Percentiles rank a stretch among this genome's conserved stretches.
Evolutionary conservation across 139 green algal genomes (phyloP).

Genomic region (Chlamydomonas urium): DNA sequence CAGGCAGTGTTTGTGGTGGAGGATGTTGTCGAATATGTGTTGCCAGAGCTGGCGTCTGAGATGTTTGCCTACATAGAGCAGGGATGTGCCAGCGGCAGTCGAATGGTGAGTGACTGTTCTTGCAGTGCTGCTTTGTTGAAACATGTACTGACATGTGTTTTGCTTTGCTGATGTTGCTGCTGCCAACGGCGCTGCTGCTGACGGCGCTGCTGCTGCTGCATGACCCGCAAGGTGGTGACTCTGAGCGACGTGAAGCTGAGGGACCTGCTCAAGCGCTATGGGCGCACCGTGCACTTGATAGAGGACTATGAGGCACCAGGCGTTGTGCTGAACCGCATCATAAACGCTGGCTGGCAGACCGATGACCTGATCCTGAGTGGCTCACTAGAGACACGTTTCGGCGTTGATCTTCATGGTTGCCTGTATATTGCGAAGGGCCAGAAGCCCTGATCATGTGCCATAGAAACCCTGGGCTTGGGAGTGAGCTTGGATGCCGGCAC

Average conservation of each 20-base stretch:
- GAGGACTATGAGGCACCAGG: constrained; percentile 36
- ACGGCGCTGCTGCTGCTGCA: constrained; percentile 11
- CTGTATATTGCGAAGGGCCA: constrained; percentile 32
- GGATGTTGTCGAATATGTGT: constrained; percentile 40
- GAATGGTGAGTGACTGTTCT: neutral
- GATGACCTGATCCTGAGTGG: constrained; percentile 33
- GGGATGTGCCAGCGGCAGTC: neutral
- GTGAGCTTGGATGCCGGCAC: too few species aligned
- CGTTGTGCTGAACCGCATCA: constrained; percentile 33
- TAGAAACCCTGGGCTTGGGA: too few species aligned
- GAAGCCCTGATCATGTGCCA: constrained; percentile 18
- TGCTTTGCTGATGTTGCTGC: neutral
- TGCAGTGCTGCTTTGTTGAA: too few species aligned
- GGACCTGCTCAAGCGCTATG: constrained; percentile 36
- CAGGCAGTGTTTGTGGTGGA: constrained; percentile 22
- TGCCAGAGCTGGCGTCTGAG: constrained; percentile 19
- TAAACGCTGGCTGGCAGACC: constrained; percentile 24
- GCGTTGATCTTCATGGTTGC: constrained; percentile 36
- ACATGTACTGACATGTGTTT: neutral
- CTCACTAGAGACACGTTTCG: constrained; percentile 29
- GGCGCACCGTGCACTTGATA: constrained; percentile 32
- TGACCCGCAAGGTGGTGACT: constrained; percentile 16
- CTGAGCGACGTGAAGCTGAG: constrained; percentile 31
- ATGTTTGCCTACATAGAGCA: constrained; percentile 28
- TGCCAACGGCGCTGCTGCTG: neutral